Conservation (phyloP, 495 filamentous ascomycete genomes). For the Jackrogersella multiformis region DNA sequence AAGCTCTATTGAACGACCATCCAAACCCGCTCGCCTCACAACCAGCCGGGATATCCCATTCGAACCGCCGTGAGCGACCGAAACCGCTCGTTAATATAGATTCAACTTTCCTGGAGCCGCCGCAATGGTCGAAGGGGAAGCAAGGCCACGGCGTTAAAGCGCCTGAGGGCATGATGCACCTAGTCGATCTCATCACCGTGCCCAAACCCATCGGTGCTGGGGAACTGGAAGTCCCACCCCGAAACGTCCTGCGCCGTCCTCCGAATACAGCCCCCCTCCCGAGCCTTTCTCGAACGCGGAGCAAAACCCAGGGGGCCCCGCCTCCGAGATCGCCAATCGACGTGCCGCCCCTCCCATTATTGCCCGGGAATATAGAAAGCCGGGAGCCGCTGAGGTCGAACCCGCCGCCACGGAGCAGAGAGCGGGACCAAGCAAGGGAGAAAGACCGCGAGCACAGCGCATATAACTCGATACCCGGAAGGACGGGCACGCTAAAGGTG, state of each 20-base stretch:
- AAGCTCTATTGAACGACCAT: slow-evolving; percentile 20
- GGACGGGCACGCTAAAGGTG: slow-evolving; percentile 45
- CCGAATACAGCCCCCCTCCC: slow-evolving; percentile 30
- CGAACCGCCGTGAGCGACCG: slow-evolving; percentile 39
- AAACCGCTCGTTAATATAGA: slow-evolving; percentile 78
- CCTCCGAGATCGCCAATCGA: slow-evolving; percentile 15
- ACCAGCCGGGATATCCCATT: slow-evolving; percentile 23
- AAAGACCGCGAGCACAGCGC: slow-evolving; percentile 42
- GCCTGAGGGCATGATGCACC: slow-evolving; percentile 61
- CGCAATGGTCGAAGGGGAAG: slow-evolving; percentile 67
- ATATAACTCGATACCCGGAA: slow-evolving; percentile 45
- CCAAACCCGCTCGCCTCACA: slow-evolving; percentile 32
- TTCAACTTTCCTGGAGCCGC: slow-evolving; percentile 76
- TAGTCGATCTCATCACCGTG: slow-evolving; percentile 64
- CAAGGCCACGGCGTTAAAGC: slow-evolving; percentile 75
- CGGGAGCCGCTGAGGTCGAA: slow-evolving; percentile 6
- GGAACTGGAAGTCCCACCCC: slow-evolving; percentile 32
- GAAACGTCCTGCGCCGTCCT: slow-evolving; percentile 34
- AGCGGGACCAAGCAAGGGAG: slow-evolving; percentile 28
- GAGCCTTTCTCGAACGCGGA: slow-evolving; percentile 38
- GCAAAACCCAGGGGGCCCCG: slow-evolving; percentile 40
- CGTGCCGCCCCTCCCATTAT: slow-evolving; percentile 35
- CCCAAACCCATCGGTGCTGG: neutral
- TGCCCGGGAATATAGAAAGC: slow-evolving; percentile 16
- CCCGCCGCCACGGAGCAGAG: slow-evolving; percentile 25